Base-by-base conservation (phyloP, 192 early-diverging fungal species). In the Rhizoclosmatium globosum region DNA sequence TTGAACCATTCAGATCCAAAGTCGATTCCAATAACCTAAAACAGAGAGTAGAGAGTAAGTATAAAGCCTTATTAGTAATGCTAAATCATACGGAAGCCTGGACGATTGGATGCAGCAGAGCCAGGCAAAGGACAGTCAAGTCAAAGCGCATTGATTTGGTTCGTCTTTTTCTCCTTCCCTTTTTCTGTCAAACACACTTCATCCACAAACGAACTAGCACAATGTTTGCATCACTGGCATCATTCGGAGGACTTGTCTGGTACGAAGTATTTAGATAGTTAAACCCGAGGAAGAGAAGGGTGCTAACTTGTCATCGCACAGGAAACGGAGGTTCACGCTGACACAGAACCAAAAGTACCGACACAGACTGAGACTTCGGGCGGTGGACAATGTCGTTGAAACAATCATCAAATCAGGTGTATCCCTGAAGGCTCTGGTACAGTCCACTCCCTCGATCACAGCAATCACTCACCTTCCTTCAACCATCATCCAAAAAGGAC, bases 1-100 rank as follows among this genome's bases (percentile, higher is more conserved):
- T 98, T 98, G 86, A 98, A 95, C 96, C 96, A 99, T 64, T 99
- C 95, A 2, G 94, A 93, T 46, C 98, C 98, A 84, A 94, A 97
- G 83, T 99, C 98, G 77, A 99, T 95, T 13, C 95, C 94, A 76
- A 99, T 93, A 21, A 98, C 95, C 23, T 79, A 21, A 57, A 57
- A 57, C 11, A 57, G n/a, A 57, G 56, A 57, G n/a, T 11, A 11
- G 56, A 57, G n/a, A n/a, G n/a, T n/a, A n/a, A n/a, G n/a, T n/a
- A n/a, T n/a, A n/a, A n/a, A n/a, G n/a, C n/a, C n/a, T n/a, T n/a
- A n/a, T n/a, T n/a, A n/a, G n/a, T n/a, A n/a, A n/a, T n/a, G n/a
- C n/a, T n/a, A n/a, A n/a, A n/a, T n/a, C n/a, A 4, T 62, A 62
- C 60, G 9, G 60, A 62, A 6, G 60, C 60, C 21, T 31, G 60